A percentile compares a stretch with the other conserved stretches of the same genome.
phyloP scores from a whole-genome alignment of 495 filamentous ascomycete species.

The Xylaria palmicola region DNA sequence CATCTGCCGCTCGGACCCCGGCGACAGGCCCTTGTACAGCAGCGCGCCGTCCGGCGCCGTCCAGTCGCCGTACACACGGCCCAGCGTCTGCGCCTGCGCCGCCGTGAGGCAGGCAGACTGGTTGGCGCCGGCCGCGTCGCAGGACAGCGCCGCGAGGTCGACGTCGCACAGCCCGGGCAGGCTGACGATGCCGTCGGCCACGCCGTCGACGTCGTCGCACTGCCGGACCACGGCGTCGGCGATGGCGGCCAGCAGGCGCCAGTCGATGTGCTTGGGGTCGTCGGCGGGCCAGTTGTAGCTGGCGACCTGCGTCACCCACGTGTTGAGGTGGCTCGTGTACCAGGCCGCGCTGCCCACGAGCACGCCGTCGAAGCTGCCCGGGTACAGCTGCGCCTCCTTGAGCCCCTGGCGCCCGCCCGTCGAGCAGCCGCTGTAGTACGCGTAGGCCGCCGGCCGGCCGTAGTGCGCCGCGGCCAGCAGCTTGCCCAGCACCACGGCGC shows the following conservation, averaged over 20 bases:
- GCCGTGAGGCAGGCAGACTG: slow-evolving; percentile 47
- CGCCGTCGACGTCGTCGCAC: slow-evolving; percentile 65
- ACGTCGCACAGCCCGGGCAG: slow-evolving; percentile 59
- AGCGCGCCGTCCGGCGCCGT: slow-evolving; percentile 51
- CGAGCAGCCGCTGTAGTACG: slow-evolving; percentile 51
- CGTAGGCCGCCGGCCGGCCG: slow-evolving; percentile 28
- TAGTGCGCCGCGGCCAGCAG: slow-evolving; percentile 38
- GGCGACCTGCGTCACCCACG: slow-evolving; percentile 44
- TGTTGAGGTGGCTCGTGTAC: slow-evolving; percentile 53
- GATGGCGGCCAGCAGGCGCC: slow-evolving; percentile 51
- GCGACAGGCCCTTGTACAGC: slow-evolving; percentile 52
- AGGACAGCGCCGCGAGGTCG: slow-evolving; percentile 52
- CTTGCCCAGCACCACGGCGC: slow-evolving; percentile 41
- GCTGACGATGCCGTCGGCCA: slow-evolving; percentile 64
- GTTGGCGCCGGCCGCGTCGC: slow-evolving; percentile 31
- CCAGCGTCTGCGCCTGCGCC: slow-evolving; percentile 54
- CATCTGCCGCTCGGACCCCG: slow-evolving; percentile 44
- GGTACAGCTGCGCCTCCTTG: slow-evolving; percentile 47
- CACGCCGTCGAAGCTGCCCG: slow-evolving; percentile 63
- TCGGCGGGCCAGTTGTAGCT: slow-evolving; percentile 40
- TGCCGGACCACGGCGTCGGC: slow-evolving; percentile 60
- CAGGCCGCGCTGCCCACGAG: slow-evolving; percentile 58
- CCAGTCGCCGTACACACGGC: slow-evolving; percentile 54
- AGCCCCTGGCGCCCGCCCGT: slow-evolving; percentile 58
- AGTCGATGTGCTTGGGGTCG: slow-evolving; percentile 51